Conservation (phyloP, 2,329 filamentous ascomycete species). For the Cytospora mali region DNA sequence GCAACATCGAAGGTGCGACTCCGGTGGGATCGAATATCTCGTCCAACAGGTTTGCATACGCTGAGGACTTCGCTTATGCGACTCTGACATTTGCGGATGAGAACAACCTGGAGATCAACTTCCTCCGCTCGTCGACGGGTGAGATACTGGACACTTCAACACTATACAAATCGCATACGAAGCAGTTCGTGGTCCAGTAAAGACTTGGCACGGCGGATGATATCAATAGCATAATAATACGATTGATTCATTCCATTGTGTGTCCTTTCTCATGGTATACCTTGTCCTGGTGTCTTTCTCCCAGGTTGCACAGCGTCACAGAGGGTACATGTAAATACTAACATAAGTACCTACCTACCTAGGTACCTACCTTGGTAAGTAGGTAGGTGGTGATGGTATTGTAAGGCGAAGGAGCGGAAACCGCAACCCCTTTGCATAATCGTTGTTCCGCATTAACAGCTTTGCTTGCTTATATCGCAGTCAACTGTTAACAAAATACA, state of each 20-base stretch:
- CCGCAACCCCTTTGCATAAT: neutral
- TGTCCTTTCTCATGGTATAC: too few species aligned
- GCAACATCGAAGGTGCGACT: constrained; percentile 57
- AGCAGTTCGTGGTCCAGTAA: constrained; percentile 48
- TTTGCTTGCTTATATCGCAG: too few species aligned
- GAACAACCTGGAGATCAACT: constrained; percentile 52
- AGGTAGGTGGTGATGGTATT: too few species aligned
- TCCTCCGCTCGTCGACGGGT: constrained; percentile 52
- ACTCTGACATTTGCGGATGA: constrained; percentile 49
- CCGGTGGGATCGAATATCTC: constrained; percentile 44
- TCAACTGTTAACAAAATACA: neutral
- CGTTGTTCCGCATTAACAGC: neutral
- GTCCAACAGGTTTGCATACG: constrained; percentile 53
- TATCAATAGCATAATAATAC: neutral
- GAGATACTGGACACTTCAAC: constrained; percentile 49
- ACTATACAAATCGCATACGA: constrained; percentile 51
- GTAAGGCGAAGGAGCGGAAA: too few species aligned
- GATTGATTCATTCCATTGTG: too few species aligned
- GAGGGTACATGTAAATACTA: too few species aligned
- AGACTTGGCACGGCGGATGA: neutral
- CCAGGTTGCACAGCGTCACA: too few species aligned
- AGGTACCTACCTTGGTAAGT: too few species aligned
- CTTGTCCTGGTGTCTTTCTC: too few species aligned
- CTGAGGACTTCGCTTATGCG: constrained; percentile 55
- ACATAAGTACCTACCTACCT: too few species aligned